Percentiles rank a stretch among this genome's conserved stretches.
Evolutionary conservation across 192 early-diverging fungal species (phyloP).

Genomic region (Entomortierella beljakovae): DNA sequence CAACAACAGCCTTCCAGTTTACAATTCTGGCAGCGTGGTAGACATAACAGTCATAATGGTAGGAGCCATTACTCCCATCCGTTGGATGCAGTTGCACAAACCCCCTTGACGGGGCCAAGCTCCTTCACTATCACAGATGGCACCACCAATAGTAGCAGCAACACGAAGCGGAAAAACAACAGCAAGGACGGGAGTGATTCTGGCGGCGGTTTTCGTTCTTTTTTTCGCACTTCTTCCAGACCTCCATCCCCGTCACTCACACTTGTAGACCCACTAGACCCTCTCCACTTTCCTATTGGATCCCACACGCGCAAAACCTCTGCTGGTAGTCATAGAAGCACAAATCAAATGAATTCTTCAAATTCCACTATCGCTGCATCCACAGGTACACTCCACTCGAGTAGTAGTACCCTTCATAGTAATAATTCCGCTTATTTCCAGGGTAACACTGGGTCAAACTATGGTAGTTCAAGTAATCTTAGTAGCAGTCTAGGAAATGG

Average conservation of each 20-base stretch:
- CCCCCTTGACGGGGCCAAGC: not conserved
- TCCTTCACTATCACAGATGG: not conserved
- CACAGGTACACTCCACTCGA: not conserved
- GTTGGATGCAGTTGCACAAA: conserved; percentile 18
- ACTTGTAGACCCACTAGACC: conserved; percentile 14
- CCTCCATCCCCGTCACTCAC: conserved; percentile 34
- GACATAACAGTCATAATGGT: conserved; percentile 23
- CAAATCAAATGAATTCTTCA: not conserved
- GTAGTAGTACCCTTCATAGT: conserved; percentile 3
- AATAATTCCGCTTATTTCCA: conserved; percentile 10
- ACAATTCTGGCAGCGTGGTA: conserved; percentile 6
- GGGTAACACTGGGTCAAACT: not conserved
- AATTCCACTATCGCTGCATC: conserved; percentile 9
- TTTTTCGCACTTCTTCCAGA: conserved; percentile 41
- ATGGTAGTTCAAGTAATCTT: conserved; percentile 13
- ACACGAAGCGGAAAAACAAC: conserved; percentile 11
- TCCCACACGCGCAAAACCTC: conserved; percentile 32
- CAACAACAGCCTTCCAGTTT: no score
- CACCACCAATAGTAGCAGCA: not conserved
- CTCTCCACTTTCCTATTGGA: not conserved
- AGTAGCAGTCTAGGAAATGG: conserved; percentile 8
- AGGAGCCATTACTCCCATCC: conserved; percentile 28
- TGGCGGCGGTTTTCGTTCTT: conserved; percentile 26
- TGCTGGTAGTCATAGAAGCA: conserved; percentile 10
- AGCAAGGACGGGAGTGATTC: conserved; percentile 29